Base-by-base conservation (phyloP, 2,329 filamentous ascomycete species). In the Neonectria ditissima region DNA sequence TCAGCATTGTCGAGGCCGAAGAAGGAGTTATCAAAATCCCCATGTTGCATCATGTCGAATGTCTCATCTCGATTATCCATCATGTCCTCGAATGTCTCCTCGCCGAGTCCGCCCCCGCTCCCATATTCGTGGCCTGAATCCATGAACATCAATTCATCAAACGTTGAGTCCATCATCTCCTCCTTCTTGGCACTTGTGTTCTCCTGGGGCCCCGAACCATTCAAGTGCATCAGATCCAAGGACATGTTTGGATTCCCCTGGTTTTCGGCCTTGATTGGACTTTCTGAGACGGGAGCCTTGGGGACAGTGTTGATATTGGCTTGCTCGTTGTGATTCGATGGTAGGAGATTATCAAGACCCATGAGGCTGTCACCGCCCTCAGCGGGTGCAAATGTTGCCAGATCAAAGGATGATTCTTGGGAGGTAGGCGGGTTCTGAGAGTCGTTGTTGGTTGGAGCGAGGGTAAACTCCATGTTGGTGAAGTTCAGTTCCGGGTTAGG, bases 381-480 rank as follows among this genome's bases (percentile, higher is more conserved):
- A 5, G 74, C 59, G 1, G 78, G 72, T 5, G 77, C 78, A 70
- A 85, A 84, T 13, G 79, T 78, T 2, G 81, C 73, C 13, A 84
- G 74, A 57, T 85, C 83, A 67, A 86, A 84, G 5, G 80, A 77
- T 7, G 78, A 73, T 60, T 82, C 81, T 58, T 75, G 73, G 13
- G 70, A 54, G 20, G 67, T 70, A 28, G 69, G 39, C 30, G 58
- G 59, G 16, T 72, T 63, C 47, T 75, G 72, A 30, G 59, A 67
- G 20, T 77, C 67, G 59, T 74, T 74, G 52, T 75, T 78, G 9
- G 80, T 65, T 1, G 84, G 82, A 2, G 83, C 85, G 5, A 87
- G 77, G 0, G 83, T 82, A 66, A 88, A 88, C 37, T 84, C 81
- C 84, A 87, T 87, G 65, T 87, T 80, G 14, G 86, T 87, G 68